Base-by-base conservation (phyloP, 1,139 yeast species). In the Suhomyces terraborum region DNA sequence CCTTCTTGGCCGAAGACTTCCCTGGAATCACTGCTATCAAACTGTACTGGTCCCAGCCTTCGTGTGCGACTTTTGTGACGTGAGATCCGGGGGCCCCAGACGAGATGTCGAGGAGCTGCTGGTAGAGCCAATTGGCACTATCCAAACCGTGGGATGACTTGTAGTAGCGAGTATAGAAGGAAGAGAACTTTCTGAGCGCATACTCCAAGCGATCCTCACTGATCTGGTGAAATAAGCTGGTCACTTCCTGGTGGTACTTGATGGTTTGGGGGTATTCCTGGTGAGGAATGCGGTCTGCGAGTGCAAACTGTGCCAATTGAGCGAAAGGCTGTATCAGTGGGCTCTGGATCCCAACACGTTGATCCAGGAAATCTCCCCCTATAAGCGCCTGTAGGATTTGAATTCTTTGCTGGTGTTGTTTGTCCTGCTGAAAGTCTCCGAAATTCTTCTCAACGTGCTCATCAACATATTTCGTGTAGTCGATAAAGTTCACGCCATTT, bases 81-180 rank as follows among this genome's bases (percentile, higher is more conserved):
- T 49, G 51, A 0, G 65, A 67, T 1, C 48, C 53, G 2, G 52
- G 57, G 5, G 47, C 49, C 63, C 42, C 82, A 51, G 49, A 87
- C 0, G 56, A 54, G 13, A 70, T 58, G 26, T 69, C 70, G 9
- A 60, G 40, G 25, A 88, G 65, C 46, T 74, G 70, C 8, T 69
- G 67, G 46, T 68, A 69, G 41, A 91, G 69, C 94, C 96, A 88
- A 40, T 73, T 56, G 9, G 96, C 84, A 55, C 93, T 80, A 48
- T 84, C 77, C 8, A 70, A 64, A 0, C 98, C 98, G 17, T 75
- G 58, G 20, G 76, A 73, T 1, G 88, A 77, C 62, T 85, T 84
- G 65, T 88, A 89, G 59, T 85, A 87, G 46, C 98, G 75, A 10
- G 91, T 83, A 61, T 69, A 79, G 59, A 86, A 88, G 27, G 87